These are phyloP conservation scores for Torulaspora gathmanii DNA, from an alignment of 805 yeast genomes.

Conservation along the genomic window DNA sequence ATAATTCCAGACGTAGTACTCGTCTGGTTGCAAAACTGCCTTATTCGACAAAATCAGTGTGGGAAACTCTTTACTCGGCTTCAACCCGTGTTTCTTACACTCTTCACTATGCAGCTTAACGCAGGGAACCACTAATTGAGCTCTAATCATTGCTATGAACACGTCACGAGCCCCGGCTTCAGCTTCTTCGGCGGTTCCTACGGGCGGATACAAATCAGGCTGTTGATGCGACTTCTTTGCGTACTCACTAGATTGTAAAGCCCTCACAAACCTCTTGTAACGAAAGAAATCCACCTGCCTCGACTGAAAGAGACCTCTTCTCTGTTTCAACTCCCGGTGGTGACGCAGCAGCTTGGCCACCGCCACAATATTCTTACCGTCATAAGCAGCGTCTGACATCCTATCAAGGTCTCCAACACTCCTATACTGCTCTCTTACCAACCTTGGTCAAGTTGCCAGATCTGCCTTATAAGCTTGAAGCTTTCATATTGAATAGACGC, in stretches of 20 bases:
- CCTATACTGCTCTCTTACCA: background rate
- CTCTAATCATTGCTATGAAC: conserved; percentile 64
- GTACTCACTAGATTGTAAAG: conserved; percentile 70
- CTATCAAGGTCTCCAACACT: background rate
- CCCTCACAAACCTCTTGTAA: conserved; percentile 76
- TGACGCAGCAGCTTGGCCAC: conserved; percentile 69
- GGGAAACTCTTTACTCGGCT: conserved; percentile 62
- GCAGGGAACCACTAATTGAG: conserved; percentile 71
- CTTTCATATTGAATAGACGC: conserved; percentile 1
- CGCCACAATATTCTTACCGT: conserved; percentile 45
- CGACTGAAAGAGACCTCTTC: conserved; percentile 73
- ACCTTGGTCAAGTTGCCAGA: no score
- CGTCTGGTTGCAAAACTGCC: conserved; percentile 58
- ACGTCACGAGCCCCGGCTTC: conserved; percentile 56
- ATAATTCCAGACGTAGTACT: conserved; percentile 81
- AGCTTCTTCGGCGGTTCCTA: conserved; percentile 29
- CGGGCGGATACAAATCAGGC: conserved; percentile 44
- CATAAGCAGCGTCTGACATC: conserved; percentile 37
- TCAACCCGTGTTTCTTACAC: conserved; percentile 56
- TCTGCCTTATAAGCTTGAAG: background rate
- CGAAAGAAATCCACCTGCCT: conserved; percentile 78
- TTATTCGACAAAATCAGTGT: conserved; percentile 50
- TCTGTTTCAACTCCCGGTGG: conserved; percentile 64
- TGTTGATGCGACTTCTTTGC: conserved; percentile 47
- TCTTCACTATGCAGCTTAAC: conserved; percentile 66